Evolutionary conservation across 805 yeast genomes (phyloP).

Genomic region (Wickerhamomyces alni): DNA sequence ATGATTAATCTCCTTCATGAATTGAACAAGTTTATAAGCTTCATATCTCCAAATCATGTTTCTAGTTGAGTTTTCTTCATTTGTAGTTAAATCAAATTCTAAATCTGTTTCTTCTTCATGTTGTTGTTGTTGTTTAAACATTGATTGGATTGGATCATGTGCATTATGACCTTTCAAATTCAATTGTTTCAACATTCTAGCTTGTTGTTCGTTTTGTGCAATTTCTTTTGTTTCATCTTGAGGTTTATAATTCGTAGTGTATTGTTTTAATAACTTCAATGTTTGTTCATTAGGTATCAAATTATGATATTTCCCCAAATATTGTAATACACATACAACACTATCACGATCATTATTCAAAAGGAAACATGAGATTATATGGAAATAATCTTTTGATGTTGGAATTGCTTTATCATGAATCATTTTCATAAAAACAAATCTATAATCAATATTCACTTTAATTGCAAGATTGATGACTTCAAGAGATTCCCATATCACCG

Average conservation of each 20-base stretch:
- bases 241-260: neutral
- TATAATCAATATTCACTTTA: constrained; percentile 11
- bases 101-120: neutral
- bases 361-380: constrained; percentile 15
- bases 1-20: constrained; percentile 12
- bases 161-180: neutral
- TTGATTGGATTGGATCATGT: constrained; percentile 10
- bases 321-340: constrained; percentile 17
- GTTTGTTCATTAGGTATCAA: constrained; percentile 6
- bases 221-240: neutral
- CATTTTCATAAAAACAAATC: constrained; percentile 21
- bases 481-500: constrained; percentile 27
- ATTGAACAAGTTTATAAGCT: neutral
- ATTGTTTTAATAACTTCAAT: constrained; percentile 2
- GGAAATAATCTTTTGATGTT: constrained; percentile 12
- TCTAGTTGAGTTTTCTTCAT: neutral
- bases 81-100: neutral
- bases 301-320: constrained; percentile 16
- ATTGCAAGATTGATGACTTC: constrained; percentile 1
- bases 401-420: constrained; percentile 19
- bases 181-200: neutral
- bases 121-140: neutral
- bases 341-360: constrained; percentile 12
- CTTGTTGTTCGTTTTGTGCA: neutral
- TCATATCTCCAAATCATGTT: neutral